Base-by-base conservation (phyloP, 2,329 filamentous ascomycete genomes). In the Pseudocercospora macadamiae region DNA sequence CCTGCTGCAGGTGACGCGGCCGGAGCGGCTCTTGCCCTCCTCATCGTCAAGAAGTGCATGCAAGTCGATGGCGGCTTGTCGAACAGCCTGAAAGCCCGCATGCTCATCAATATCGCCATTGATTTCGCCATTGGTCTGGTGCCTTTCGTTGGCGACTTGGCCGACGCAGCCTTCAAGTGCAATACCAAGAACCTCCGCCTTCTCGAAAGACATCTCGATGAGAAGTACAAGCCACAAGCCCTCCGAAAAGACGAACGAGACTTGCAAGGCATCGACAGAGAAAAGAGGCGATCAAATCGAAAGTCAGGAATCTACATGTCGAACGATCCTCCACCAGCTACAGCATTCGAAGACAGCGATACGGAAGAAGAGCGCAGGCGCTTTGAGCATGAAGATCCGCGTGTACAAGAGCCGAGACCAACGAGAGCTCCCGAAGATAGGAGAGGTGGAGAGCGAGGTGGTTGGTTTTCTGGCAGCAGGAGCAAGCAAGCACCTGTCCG, bases 1-100 rank as follows among this genome's bases (percentile, higher is more conserved):
- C 95, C 95, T 67, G 85, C 85, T 84, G 78, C 89, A 62, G 93
- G 93, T 48, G 93, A 96, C 73, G 82, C 82, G 8, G 74, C 89
- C 12, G 93, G 96, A 71, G 79, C 85, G 7, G 78, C 90, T 51
- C 81, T 97, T 70, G 89, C 90, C 8, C 74, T 91, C 60, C 86
- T 90, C 76, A 86, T 97, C 7, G 80, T 96, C 64, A 82, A 81
- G 60, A 87, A 86, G 21, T 93, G 90, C 75, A 81, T 82, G 62
- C 83, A 88, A 61, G 81, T 96, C 48, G 89, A 96, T 53, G 90
- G 90, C 51, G 90, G 90, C 12, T 83, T 97, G 3, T 88, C 88
- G 1, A 64, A 74, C 3, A 70, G 74, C 8, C 75, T 93, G 51
- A 80, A 84, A 56, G 73, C 83, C 25, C 83, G 83, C 70, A 97